Conservation (phyloP, 2,329 filamentous ascomycete species). For the Xylaria sp. region DNA sequence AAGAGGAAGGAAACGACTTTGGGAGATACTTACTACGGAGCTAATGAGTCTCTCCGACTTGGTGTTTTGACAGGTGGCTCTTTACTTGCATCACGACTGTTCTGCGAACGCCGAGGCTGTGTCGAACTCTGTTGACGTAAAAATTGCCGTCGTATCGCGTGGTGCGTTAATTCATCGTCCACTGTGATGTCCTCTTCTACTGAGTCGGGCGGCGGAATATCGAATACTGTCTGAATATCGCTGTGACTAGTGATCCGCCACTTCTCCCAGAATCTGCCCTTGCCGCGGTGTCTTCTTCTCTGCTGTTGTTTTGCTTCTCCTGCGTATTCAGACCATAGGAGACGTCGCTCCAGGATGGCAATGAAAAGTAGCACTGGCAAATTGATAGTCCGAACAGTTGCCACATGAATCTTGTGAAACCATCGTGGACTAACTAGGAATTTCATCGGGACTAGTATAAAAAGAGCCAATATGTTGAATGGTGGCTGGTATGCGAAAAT, state of each 20-base stretch:
- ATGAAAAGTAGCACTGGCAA: constrained; percentile 79
- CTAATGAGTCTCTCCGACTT: constrained; percentile 66
- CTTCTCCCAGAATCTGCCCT: constrained; percentile 71
- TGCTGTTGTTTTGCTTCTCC: constrained; percentile 40
- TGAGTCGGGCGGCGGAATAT: constrained; percentile 73
- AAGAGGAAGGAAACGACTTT: neutral
- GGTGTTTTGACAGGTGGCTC: constrained; percentile 47
- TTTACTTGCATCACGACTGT: constrained; percentile 27
- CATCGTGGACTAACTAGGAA: constrained; percentile 81
- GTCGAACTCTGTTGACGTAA: constrained; percentile 58
- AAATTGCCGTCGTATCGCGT: constrained; percentile 69
- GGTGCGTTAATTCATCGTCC: constrained; percentile 68
- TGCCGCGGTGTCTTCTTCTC: constrained; percentile 44
- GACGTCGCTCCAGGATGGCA: constrained; percentile 74
- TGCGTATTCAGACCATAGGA: constrained; percentile 66
- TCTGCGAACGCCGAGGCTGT: constrained; percentile 26
- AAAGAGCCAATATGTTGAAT: constrained; percentile 82
- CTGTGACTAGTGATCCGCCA: constrained; percentile 76
- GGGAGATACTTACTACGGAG: constrained; percentile 52
- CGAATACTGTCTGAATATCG: constrained; percentile 78
- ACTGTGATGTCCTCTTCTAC: constrained; percentile 67
- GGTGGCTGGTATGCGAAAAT: constrained; percentile 86
- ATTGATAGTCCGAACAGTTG: constrained; percentile 78
- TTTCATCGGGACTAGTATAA: constrained; percentile 80
- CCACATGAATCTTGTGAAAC: constrained; percentile 92